A percentile compares a stretch with the other conserved stretches of the same genome.
Conservation (phyloP, 176 grass and related monocot species). For the Avena sativa region DNA sequence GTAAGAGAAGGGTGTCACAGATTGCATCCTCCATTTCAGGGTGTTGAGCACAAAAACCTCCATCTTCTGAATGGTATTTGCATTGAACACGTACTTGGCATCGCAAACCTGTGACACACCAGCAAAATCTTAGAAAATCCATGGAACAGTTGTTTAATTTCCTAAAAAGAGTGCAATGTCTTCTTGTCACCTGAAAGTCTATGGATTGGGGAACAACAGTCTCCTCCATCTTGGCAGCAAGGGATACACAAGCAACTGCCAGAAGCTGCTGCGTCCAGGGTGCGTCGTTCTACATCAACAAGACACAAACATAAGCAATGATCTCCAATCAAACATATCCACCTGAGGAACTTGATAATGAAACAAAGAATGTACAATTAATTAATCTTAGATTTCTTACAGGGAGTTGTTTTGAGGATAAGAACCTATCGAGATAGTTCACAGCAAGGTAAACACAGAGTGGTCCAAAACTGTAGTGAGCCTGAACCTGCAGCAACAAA, state of each 20-base stretch:
- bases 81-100: constrained; percentile 47
- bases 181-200: constrained; percentile 66
- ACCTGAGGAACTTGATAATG: not conserved
- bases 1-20: constrained; percentile 86
- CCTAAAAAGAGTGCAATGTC: not conserved
- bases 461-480: constrained; percentile 70
- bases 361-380: not conserved
- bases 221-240: constrained; percentile 96
- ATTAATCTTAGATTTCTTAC: constrained; percentile 46
- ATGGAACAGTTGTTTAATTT: not conserved
- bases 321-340: not conserved
- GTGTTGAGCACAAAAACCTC: constrained; percentile 72
- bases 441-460: constrained; percentile 75
- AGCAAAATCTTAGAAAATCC: constrained; percentile 1
- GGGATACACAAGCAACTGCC: constrained; percentile 74
- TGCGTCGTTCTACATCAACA: constrained; percentile 50
- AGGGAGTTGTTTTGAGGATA: constrained; percentile 62
- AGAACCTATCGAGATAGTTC: constrained; percentile 86
- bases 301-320: not conserved
- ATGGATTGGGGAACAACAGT: constrained; percentile 45
- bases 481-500: constrained; percentile 59
- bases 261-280: constrained; percentile 70
- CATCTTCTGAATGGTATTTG: constrained; percentile 62
- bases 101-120: constrained; percentile 50
- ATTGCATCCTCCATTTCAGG: constrained; percentile 81